Base-by-base conservation (phyloP, 495 filamentous ascomycete genomes). In the Niebla homalea region DNA sequence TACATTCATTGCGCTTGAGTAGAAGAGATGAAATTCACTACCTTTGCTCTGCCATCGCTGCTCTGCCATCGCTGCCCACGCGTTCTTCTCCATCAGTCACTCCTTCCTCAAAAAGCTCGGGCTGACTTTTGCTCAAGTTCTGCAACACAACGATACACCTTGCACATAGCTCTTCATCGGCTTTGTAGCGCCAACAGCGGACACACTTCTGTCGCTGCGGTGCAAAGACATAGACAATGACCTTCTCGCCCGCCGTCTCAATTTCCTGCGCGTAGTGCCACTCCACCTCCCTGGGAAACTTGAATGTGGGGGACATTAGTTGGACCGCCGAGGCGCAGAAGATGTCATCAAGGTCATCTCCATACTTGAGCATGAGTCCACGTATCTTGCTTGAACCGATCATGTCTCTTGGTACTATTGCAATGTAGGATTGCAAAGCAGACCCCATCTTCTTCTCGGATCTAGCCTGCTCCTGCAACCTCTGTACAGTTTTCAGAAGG, bases 121-220 rank as follows among this genome's bases (percentile, higher is more conserved):
- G 54, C 21, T 16, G 36, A 22, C 3, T 21, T 39, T 44, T 23
- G 26, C 63, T 62, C 29, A 71, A 46, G 40, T 69, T 66, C 18
- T 63, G 55, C 6, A 88, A 73, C 10, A 86, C 81, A 2, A 78
- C 72, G 50, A 82, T 77, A 64, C 90, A 94, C 57, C 88, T 72
- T 46, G 64, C 65, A 65, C 90, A 95, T 42, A 93, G 66, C 50
- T 64, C 63, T 18, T 81, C 79, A 10, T 68, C 65, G 29, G 72
- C 67, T 14, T 78, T 74, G 67, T 83, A 94, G 49, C 83, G 77
- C 92, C 92, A 96, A 67, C 92, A 96, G 40, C 90, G 75, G 3
- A 77, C 72, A 57, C 90, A 97, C 60, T 97, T 97, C 39, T 66
- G 48, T 4, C 77, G 68, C 51, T 69, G 69, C 0, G 89, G 80